These are phyloP conservation scores for Phialophora expanda DNA, from an alignment of 2,329 filamentous ascomycete genomes.

Conservation along the genomic window DNA sequence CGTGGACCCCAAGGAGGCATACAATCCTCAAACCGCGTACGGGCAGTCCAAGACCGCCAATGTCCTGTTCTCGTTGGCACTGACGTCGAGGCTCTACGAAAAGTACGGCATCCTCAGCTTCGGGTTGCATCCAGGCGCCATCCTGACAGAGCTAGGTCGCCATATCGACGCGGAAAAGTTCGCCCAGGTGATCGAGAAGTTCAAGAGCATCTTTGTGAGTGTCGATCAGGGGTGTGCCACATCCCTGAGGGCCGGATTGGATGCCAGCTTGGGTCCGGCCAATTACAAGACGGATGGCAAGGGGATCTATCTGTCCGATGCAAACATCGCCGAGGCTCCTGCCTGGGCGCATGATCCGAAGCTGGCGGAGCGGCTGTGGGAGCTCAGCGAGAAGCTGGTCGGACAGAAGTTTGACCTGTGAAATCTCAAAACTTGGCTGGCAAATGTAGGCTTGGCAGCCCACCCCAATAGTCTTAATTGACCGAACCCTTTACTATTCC, in stretches of 20 bases:
- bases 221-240: constrained; percentile 13
- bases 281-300: background rate
- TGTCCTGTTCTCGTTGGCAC: constrained; percentile 50
- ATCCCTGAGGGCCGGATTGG: constrained; percentile 10
- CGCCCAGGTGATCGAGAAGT: constrained; percentile 1
- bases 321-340: background rate
- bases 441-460: too few relatives aligned
- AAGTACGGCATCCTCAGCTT: constrained; percentile 47
- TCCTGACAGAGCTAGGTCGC: constrained; percentile 23
- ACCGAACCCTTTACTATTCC: too few relatives aligned
- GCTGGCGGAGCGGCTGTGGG: constrained; percentile 11
- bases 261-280: constrained; percentile 8
- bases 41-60: constrained; percentile 57
- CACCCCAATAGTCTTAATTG: too few relatives aligned
- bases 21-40: constrained; percentile 46
- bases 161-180: constrained; percentile 40
- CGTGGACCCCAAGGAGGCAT: constrained; percentile 33
- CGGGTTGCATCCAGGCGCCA: constrained; percentile 49
- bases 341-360: constrained; percentile 10
- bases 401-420: constrained; percentile 19
- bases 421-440: too few relatives aligned
- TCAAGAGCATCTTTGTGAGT: constrained; percentile 1
- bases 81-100: constrained; percentile 41
- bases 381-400: constrained; percentile 18
- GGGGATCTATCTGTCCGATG: constrained; percentile 13